Percentiles rank a stretch among this genome's conserved stretches.
Evolutionary conservation across 1,139 yeast genomes (phyloP).

Genomic region (Yamadazyma epiphylla): DNA sequence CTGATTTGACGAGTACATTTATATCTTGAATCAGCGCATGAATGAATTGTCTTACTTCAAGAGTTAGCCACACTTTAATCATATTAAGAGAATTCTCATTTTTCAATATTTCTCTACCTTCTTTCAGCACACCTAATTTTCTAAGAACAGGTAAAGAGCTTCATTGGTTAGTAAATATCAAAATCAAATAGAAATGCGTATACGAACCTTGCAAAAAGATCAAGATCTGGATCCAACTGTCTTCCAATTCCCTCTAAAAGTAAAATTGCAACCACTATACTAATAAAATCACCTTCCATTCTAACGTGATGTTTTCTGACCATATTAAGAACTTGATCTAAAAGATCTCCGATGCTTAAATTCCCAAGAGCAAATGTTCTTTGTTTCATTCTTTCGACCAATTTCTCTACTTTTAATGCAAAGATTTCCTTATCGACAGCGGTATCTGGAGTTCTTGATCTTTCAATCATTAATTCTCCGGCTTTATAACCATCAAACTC

Average conservation of each 20-base stretch:
- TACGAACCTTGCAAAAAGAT: slow-evolving; percentile 92
- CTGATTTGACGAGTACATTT: slow-evolving; percentile 46
- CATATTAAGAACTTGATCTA: slow-evolving; percentile 85
- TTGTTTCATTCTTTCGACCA: slow-evolving; percentile 77
- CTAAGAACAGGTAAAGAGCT: slow-evolving; percentile 88
- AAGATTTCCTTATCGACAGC: slow-evolving; percentile 81
- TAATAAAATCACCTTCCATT: slow-evolving; percentile 95
- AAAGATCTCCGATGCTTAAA: slow-evolving; percentile 84
- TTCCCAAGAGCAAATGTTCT: slow-evolving; percentile 91
- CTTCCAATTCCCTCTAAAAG: slow-evolving; percentile 93
- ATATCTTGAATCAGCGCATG: slow-evolving; percentile 78
- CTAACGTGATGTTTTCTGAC: slow-evolving; percentile 92
- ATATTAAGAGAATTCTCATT: slow-evolving; percentile 66
- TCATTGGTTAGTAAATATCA: slow-evolving; percentile 40
- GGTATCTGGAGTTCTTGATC: slow-evolving; percentile 92
- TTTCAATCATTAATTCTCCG: slow-evolving; percentile 91
- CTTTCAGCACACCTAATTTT: slow-evolving; percentile 70
- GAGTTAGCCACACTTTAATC: slow-evolving; percentile 88
- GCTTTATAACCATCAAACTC: slow-evolving; percentile 93
- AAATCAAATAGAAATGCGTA: slow-evolving; percentile 58
- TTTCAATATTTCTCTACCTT: slow-evolving; percentile 55
- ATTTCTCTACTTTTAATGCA: slow-evolving; percentile 79
- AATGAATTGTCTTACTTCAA: slow-evolving; percentile 85
- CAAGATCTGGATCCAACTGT: slow-evolving; percentile 87
- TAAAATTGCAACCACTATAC: slow-evolving; percentile 87